phyloP scores from a whole-genome alignment of 257 asterid species.

The Nicotiana noctiflora region DNA sequence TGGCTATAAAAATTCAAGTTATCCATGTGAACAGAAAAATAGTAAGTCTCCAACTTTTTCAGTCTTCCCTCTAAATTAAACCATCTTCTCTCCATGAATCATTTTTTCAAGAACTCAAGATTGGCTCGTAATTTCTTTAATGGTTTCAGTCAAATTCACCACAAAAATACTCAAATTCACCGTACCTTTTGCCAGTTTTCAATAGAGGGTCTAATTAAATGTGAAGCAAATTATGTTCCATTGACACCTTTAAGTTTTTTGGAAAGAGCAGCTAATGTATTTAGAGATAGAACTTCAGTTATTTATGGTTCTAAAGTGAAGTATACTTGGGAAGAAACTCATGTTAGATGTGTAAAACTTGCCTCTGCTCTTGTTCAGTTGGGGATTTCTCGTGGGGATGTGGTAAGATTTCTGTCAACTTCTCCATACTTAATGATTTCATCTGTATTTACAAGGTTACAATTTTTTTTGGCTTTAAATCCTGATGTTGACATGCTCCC shows the following conservation, averaged over 20 bases:
- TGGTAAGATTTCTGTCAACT: not conserved
- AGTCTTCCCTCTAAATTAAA: no score
- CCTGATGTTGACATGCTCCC: no score
- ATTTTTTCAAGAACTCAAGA: not conserved
- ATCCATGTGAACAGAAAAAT: no score
- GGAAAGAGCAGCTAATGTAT: conserved; percentile 2
- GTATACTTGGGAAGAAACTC: not conserved
- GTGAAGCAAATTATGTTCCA: not conserved
- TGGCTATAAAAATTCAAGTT: no score
- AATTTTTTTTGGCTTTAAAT: no score
- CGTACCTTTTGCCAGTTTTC: not conserved
- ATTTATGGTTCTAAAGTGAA: not conserved
- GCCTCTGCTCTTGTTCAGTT: not conserved
- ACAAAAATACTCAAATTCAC: not conserved
- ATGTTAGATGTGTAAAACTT: conserved; percentile 4
- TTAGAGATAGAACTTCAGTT: not conserved
- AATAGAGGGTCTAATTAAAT: not conserved
- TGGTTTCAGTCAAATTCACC: not conserved
- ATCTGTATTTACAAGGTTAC: no score
- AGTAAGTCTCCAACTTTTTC: no score
- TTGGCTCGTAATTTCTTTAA: not conserved
- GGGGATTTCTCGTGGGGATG: conserved; percentile 9
- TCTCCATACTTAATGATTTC: no score
- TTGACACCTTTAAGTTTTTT: conserved; percentile 5
- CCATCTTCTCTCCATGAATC: not conserved